Evolutionary conservation across 768 basidiomycete genomes (phyloP).

Genomic region (Agaricus bisporus): DNA sequence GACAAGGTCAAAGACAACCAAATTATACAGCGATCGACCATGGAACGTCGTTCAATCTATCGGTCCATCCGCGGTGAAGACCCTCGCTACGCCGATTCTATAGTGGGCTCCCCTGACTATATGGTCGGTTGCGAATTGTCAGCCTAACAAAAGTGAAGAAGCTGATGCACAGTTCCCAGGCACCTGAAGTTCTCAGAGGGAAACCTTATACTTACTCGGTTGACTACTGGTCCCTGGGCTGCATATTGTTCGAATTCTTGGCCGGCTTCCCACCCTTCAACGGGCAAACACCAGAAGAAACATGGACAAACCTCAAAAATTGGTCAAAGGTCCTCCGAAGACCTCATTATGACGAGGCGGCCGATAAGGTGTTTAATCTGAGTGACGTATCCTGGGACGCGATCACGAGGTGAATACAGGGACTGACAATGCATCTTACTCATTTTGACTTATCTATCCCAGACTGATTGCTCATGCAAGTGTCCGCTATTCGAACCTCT

Average conservation of each 20-base stretch:
- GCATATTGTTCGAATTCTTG: conserved; percentile 95
- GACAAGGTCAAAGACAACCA: conserved; percentile 96
- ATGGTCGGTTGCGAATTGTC: conserved; percentile 50
- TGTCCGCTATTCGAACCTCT: conserved; percentile 68
- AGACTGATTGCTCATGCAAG: conserved; percentile 88
- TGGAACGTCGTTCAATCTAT: conserved; percentile 93
- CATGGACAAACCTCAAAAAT: conserved; percentile 98
- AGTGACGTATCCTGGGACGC: conserved; percentile 92
- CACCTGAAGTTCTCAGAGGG: conserved; percentile 87
- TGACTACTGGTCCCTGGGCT: conserved; percentile 98
- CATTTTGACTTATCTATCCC: conserved; percentile 3
- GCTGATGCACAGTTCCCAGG: conserved; percentile 23
- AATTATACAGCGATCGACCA: conserved; percentile 82
- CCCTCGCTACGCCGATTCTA: conserved; percentile 91
- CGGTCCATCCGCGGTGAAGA: conserved; percentile 87
- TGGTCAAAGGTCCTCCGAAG: conserved; percentile 91
- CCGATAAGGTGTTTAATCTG: conserved; percentile 96
- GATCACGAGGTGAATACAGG: conserved; percentile 61
- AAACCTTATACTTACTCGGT: conserved; percentile 95
- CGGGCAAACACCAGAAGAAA: conserved; percentile 92
- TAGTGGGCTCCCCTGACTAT: conserved; percentile 97
- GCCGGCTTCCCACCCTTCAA: conserved; percentile 98
- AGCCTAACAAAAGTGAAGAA: not conserved
- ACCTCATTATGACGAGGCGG: conserved; percentile 92
- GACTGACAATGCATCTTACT: not conserved